Conservation (phyloP, 768 basidiomycete species). For the Brasilioporus rufonigricans region DNA sequence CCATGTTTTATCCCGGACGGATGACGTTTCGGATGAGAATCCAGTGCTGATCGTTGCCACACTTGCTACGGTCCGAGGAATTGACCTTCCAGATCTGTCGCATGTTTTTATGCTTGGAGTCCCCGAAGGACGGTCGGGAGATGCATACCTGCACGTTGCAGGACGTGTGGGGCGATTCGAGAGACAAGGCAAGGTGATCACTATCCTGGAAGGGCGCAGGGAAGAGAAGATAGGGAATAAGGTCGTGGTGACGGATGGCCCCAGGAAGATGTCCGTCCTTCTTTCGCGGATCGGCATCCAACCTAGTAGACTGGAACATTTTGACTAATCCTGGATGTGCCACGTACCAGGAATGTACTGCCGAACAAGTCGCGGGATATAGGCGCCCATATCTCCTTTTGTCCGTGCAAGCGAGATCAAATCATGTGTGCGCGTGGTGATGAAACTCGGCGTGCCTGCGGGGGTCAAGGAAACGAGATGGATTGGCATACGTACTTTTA, state of each 20-base stretch:
- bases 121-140: slow-evolving; percentile 48
- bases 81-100: slow-evolving; percentile 67
- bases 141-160: slow-evolving; percentile 66
- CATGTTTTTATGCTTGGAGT: slow-evolving; percentile 76
- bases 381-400: background rate
- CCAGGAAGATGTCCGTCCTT: slow-evolving; percentile 43
- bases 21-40: slow-evolving; percentile 39
- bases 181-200: slow-evolving; percentile 62
- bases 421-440: background rate
- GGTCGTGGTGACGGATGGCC: slow-evolving; percentile 30
- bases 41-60: slow-evolving; percentile 69
- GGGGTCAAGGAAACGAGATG: slow-evolving; percentile 9
- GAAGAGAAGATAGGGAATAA: slow-evolving; percentile 31
- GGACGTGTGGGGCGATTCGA: slow-evolving; percentile 79
- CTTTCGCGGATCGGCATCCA: slow-evolving; percentile 43
- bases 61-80: slow-evolving; percentile 64
- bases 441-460: slow-evolving; percentile 21
- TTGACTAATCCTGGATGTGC: slow-evolving; percentile 31
- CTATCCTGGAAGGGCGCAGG: slow-evolving; percentile 45
- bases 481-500: background rate
- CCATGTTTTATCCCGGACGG: slow-evolving; percentile 39
- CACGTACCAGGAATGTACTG: background rate
- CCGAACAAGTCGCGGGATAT: background rate
- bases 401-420: background rate
- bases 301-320: slow-evolving; percentile 50